Percentiles rank a stretch among this genome's conserved stretches.
Conservation (phyloP, 2,329 filamentous ascomycete genomes). For the Pseudogymnoascus sp. region DNA sequence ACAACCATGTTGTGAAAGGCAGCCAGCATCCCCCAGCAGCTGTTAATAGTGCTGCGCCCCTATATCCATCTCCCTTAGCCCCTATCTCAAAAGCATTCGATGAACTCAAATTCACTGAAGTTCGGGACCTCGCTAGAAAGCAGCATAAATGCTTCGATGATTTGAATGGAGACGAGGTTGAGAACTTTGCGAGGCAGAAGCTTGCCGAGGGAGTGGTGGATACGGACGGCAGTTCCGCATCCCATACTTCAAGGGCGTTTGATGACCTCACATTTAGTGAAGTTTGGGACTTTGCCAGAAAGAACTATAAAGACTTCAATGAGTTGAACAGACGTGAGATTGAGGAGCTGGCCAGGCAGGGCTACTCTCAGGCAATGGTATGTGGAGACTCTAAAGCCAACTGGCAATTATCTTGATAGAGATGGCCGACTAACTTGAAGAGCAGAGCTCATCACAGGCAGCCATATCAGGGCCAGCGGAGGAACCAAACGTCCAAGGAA, state of each 20-base stretch:
- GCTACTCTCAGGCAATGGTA: not conserved
- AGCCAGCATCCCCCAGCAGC: not conserved
- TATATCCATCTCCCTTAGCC: not conserved
- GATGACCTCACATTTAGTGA: not conserved
- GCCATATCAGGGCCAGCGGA: not conserved
- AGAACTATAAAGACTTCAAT: not conserved
- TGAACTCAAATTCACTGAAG: not conserved
- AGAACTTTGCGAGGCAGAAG: not conserved
- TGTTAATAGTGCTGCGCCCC: not conserved
- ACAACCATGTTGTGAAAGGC: not conserved
- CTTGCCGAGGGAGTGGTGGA: not conserved
- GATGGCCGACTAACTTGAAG: not conserved
- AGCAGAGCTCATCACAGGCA: not conserved
- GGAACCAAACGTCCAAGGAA: not conserved
- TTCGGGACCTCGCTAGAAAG: not conserved
- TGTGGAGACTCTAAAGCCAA: not conserved
- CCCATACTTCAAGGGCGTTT: not conserved
- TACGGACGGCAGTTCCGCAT: not conserved
- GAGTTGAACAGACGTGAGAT: not conserved
- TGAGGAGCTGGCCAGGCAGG: not conserved
- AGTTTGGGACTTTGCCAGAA: not conserved
- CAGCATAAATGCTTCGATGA: not conserved
- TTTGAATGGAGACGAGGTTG: not conserved
- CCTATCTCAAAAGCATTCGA: not conserved
- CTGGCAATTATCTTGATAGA: not conserved